Base-by-base conservation (phyloP, 2,329 filamentous ascomycete species). In the Grosmannia clavigera region DNA sequence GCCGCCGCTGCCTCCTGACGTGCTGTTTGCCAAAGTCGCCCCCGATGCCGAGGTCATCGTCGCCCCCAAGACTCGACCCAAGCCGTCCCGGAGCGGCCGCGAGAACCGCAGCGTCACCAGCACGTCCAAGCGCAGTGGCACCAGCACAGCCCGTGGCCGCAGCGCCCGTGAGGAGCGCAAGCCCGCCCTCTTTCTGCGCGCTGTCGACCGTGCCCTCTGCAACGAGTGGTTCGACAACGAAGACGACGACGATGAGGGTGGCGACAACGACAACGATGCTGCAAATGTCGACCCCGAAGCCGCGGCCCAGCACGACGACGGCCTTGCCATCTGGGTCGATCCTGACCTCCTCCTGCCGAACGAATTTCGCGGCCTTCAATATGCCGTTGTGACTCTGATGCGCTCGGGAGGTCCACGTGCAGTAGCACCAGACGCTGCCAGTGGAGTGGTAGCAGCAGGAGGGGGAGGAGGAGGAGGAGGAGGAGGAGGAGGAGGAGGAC, bases 21-120 rank as follows among this genome's bases (percentile, higher is more conserved):
- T 83, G 1, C 80, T 89, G 0, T 99, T 99, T 70, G 90, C 89
- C 31, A 97, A 96, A 72, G 89, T 99, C 57, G 88, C 90, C 0
- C 88, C 92, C 0, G 91, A 97, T 70, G 92, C 92, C 27, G 94
- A 99, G 73, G 92, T 99, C 57, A 95, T 97, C 65, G 94, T 99
- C 62, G 94, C 94, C 3, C 94, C 94, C 0, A 99, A 99, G 75
- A 87, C 86, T 31, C 83, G 92, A 60, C 80, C 87, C 51, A 91
- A 89, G 70, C 75, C 80, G 40, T 77, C 83, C 3, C 82, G 85
- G 60, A 80, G 75, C 61, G 82, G 78, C n/a, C 82, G 84, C 46
- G 90, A 95, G 66, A 90, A 82, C 68, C 81, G 87, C 61, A 96
- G 92, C 69, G 87, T 92, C 10, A 81, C 86, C 0, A 90, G 88